Percentiles rank a stretch among this genome's conserved stretches.
Conservation (phyloP, 257 asterid genomes). For the Handroanthus guayacan region DNA sequence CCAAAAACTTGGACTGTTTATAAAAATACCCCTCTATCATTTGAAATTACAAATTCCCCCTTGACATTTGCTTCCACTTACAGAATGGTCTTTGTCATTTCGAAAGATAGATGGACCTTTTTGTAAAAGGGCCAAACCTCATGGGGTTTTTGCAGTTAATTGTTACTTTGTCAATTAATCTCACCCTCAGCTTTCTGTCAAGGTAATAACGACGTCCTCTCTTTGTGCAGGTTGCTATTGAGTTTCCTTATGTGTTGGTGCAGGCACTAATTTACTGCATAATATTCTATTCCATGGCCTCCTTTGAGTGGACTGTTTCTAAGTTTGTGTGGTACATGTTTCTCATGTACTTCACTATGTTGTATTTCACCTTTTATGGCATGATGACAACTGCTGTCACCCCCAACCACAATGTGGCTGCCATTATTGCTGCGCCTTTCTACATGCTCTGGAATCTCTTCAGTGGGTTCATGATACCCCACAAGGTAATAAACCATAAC, state of each 20-base stretch:
- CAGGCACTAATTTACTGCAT: conserved; percentile 75
- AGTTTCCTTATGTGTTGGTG: conserved; percentile 78
- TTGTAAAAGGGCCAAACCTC: too few relatives aligned
- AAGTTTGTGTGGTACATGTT: conserved; percentile 76
- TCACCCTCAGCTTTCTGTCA: not conserved
- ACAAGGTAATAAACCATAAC: conserved; percentile 64
- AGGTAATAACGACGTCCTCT: conserved; percentile 7
- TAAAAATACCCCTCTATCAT: too few relatives aligned
- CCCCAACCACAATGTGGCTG: conserved; percentile 94
- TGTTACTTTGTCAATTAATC: not conserved
- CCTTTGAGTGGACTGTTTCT: conserved; percentile 75
- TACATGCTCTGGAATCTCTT: conserved; percentile 98
- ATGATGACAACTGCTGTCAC: conserved; percentile 98
- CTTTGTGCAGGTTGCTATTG: conserved; percentile 79
- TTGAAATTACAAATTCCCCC: too few relatives aligned
- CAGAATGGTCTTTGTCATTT: too few relatives aligned
- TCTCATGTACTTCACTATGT: conserved; percentile 82
- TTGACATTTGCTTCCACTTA: too few relatives aligned
- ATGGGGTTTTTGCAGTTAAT: too few relatives aligned
- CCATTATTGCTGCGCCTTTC: conserved; percentile 86
- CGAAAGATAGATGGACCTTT: too few relatives aligned
- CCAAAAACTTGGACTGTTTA: too few relatives aligned
- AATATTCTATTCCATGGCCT: conserved; percentile 81
- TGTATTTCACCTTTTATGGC: conserved; percentile 91
- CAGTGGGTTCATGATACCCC: conserved; percentile 95